Conservation (phyloP, 345 rosid species). For the Arabidopsis thaliana region TAIR10.1 NC_003071.7:13782501-13783000, state of each 20-base stretch:
- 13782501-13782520: slow-evolving; percentile 26
- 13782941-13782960: slow-evolving; percentile 46
- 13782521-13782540: slow-evolving; percentile 34
- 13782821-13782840: slow-evolving; percentile 13
- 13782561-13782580: slow-evolving; percentile 36
- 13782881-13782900: not conserved
- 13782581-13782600: slow-evolving; percentile 51
- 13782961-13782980: slow-evolving; percentile 42
- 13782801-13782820: not conserved
- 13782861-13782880: not conserved
- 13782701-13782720: slow-evolving; percentile 27
- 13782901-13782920: slow-evolving; percentile 31
- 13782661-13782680: slow-evolving; percentile 58
- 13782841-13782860: not conserved
- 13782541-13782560: slow-evolving; percentile 25
- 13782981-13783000: slow-evolving; percentile 23
- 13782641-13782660: slow-evolving; percentile 61
- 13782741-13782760: slow-evolving; percentile 1
- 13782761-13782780: not conserved
- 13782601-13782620: slow-evolving; percentile 64
- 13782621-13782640: slow-evolving; percentile 71
- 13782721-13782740: slow-evolving; percentile 43
- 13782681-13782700: slow-evolving; percentile 52
- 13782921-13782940: slow-evolving; percentile 57
- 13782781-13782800: not conserved